phyloP scores from a whole-genome alignment of 805 yeast species.

The Yamadazyma nakazawae region DNA sequence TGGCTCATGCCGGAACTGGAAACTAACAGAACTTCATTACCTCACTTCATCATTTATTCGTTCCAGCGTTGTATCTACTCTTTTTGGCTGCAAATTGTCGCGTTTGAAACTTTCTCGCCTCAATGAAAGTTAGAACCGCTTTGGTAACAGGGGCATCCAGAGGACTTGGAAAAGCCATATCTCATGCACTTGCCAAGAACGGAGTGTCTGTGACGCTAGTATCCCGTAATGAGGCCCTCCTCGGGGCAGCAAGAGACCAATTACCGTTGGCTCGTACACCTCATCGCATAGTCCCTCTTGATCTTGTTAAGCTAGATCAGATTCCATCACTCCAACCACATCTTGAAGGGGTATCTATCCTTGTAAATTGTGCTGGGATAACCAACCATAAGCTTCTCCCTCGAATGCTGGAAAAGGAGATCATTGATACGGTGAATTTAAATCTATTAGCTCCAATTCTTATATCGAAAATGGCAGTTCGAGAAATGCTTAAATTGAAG shows the following conservation, averaged over 20 bases:
- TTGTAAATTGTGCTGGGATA: conserved; percentile 67
- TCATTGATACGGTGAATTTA: conserved; percentile 45
- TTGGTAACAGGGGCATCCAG: conserved; percentile 40
- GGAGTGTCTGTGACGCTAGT: conserved; percentile 33
- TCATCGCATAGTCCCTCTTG: conserved; percentile 13
- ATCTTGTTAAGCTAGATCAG: conserved; percentile 10
- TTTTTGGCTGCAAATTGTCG: neutral
- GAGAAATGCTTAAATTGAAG: conserved; percentile 44
- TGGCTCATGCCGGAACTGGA: too few relatives aligned
- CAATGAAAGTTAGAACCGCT: conserved; percentile 21
- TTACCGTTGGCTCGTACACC: conserved; percentile 2
- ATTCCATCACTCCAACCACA: neutral
- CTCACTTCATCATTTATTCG: neutral
- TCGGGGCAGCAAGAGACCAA: conserved; percentile 19
- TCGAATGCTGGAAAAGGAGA: conserved; percentile 37
- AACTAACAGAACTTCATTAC: too few relatives aligned
- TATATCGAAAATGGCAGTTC: conserved; percentile 49
- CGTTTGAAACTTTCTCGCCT: neutral
- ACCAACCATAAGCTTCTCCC: conserved; percentile 54
- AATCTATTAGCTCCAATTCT: conserved; percentile 64
- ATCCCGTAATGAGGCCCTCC: conserved; percentile 31
- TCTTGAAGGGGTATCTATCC: conserved; percentile 22
- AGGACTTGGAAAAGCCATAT: conserved; percentile 35
- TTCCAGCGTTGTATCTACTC: conserved; percentile 21
- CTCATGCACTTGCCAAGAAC: conserved; percentile 23